Evolutionary conservation across 495 filamentous ascomycete genomes (phyloP), one percentile per base, ranked within the genome.

Genomic region (Elaphomyces granulatus): DNA sequence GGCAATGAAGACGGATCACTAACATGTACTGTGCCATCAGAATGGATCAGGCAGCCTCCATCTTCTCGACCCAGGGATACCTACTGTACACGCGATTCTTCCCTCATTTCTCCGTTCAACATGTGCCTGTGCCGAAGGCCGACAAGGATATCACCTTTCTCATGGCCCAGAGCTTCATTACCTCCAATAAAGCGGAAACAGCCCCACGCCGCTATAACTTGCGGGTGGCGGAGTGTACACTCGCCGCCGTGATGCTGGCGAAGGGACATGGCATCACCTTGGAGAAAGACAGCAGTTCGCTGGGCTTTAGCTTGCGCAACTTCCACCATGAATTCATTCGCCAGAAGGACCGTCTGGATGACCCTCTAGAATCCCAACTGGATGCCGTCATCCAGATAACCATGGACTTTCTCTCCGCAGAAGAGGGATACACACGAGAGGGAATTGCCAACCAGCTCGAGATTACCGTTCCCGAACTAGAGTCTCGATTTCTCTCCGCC

Each of bases 41-140:
- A 34, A 96, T 98, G 90, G 90, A 98, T 56, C 92, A 98, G 61
- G 80, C 86, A n/a, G 90, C 90, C 18, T 94, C 87, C 3, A 87
- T 98, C 44, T 90, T 98, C 58, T 83, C 84, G 2, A 65, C 80
- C 49, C 73, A 77, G 37, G 90, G 84, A 40, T 86, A 77, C 40
- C 84, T 90, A 17, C 72, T 94, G 26, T 86, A 90, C 54, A 88
- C 94, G 40, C 82, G 79, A 33, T 96, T 98, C 67, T 77, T 74
- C 39, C 90, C 92, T 2, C 63, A 61, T n/a, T 77, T 96, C 34
- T 63, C 67, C 20, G 87, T 75, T 17, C 66, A 77, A 26, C 78
- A 86, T 14, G 77, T 96, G 32, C 65, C 75, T n/a, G 87, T 98
- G 58, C 90, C 92, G 15, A 70, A 76, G 32, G 80, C 84, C 10